Conservation (phyloP, 2,329 filamentous ascomycete genomes). For the Capronia epimyces region DNA sequence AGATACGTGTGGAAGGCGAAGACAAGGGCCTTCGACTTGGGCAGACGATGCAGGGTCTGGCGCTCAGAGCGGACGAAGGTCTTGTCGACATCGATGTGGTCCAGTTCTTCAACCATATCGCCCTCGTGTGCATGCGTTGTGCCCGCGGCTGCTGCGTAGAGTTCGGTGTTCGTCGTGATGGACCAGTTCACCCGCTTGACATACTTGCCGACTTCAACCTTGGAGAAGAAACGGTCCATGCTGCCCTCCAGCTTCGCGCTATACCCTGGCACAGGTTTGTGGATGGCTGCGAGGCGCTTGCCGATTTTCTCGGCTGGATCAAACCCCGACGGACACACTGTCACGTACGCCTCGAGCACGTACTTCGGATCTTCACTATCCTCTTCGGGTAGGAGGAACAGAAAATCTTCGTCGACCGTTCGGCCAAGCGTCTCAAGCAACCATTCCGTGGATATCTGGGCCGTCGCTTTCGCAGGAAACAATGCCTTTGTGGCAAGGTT, state of each 20-base stretch:
- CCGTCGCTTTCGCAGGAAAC: constrained; percentile 36
- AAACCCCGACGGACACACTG: constrained; percentile 57
- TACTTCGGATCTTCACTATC: constrained; percentile 39
- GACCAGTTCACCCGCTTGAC: constrained; percentile 53
- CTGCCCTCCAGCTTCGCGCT: constrained; percentile 50
- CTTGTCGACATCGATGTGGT: constrained; percentile 45
- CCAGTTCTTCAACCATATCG: constrained; percentile 29
- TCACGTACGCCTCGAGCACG: constrained; percentile 51
- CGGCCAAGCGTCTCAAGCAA: constrained; percentile 47
- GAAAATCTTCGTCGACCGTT: constrained; percentile 56
- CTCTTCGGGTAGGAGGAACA: constrained; percentile 50
- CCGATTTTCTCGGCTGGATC: constrained; percentile 52
- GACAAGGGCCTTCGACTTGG: constrained; percentile 49
- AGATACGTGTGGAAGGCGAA: constrained; percentile 61
- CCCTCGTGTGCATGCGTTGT: constrained; percentile 33
- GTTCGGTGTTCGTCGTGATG: constrained; percentile 36
- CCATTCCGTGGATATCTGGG: constrained; percentile 32
- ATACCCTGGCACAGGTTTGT: constrained; percentile 56
- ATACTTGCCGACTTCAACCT: constrained; percentile 49
- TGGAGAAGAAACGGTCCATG: constrained; percentile 59
- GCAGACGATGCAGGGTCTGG: constrained; percentile 58
- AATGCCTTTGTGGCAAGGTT: constrained; percentile 45
- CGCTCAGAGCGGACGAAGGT: constrained; percentile 53
- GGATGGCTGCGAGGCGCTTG: constrained; percentile 50
- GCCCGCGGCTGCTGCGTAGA: constrained; percentile 38